Base-by-base conservation (phyloP, 129 eudicot genomes). In the Erigeron canadensis region DNA sequence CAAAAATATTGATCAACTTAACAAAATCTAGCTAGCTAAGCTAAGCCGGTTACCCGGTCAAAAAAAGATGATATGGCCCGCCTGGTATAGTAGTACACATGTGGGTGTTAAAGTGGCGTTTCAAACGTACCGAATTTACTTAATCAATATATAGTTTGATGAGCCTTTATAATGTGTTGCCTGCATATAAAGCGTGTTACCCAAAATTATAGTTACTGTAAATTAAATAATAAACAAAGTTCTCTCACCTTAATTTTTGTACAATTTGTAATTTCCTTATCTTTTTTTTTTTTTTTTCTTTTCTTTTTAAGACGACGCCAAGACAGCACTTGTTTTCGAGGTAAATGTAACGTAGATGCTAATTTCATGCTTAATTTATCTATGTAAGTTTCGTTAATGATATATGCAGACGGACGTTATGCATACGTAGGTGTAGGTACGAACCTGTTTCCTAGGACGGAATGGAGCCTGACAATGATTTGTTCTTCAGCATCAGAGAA, bases 391-490 rank as follows among this genome's bases (percentile, higher is more conserved):
- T n/a, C n/a, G n/a, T n/a, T n/a, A n/a, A n/a, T n/a, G n/a, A n/a
- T n/a, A n/a, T n/a, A n/a, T n/a, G n/a, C n/a, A n/a, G n/a, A n/a
- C n/a, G n/a, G n/a, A n/a, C n/a, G n/a, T n/a, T n/a, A n/a, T n/a
- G n/a, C n/a, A n/a, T n/a, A n/a, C n/a, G n/a, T n/a, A n/a, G n/a
- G n/a, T n/a, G n/a, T n/a, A n/a, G n/a, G n/a, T n/a, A n/a, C n/a
- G 44, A 84, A 91, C 96, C 97, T 67, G 77, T 91, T 91, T 63
- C 97, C 96, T n/a, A 91, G 80, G 54, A 91, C 96, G 0, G 97
- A 85, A 75, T 91, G 97, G 40, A 91, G 91, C 69, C 88, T 86
- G 34, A 88, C 85, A 13, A 88, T 91, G 79, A 91, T 84, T 42
- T 88, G 96, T 80, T 91, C 97, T 75, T 91, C 97, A 15, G 88